Conservation (phyloP, 352 stramenopile genomes). For the Plasmopara muralis region DNA sequence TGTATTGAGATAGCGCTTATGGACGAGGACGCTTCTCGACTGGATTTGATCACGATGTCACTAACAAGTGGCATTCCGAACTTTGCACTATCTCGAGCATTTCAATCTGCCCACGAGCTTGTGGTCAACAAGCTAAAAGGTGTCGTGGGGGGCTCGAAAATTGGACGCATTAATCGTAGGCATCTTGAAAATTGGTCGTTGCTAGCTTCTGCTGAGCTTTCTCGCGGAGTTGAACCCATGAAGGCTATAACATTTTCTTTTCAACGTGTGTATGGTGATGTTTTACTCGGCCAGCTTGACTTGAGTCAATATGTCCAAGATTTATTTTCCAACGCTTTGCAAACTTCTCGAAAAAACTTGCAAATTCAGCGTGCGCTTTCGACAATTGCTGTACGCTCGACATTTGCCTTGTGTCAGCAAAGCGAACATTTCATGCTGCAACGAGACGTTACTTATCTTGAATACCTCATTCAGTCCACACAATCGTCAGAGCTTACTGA, state of each 20-base stretch:
- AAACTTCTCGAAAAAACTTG: slow-evolving; percentile 10
- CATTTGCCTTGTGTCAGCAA: slow-evolving; percentile 53
- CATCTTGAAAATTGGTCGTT: slow-evolving; percentile 76
- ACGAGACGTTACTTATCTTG: slow-evolving; percentile 53
- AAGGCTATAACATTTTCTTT: slow-evolving; percentile 51
- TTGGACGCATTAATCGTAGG: slow-evolving; percentile 49
- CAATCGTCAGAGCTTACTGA: slow-evolving; percentile 8
- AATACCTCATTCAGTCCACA: slow-evolving; percentile 44
- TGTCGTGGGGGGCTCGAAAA: slow-evolving; percentile 19
- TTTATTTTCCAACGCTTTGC: slow-evolving; percentile 34
- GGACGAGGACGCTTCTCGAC: slow-evolving; percentile 36
- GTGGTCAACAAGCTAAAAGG: slow-evolving; percentile 33
- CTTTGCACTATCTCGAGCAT: slow-evolving; percentile 55
- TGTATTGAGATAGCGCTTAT: slow-evolving; percentile 95
- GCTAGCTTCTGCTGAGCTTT: slow-evolving; percentile 55
- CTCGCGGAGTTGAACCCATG: slow-evolving; percentile 39
- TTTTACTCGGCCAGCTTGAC: slow-evolving; percentile 34
- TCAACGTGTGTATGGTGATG: slow-evolving; percentile 54
- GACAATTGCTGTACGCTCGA: slow-evolving; percentile 28
- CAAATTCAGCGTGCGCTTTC: slow-evolving; percentile 35
- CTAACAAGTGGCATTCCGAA: slow-evolving; percentile 51
- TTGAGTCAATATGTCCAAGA: slow-evolving; percentile 32
- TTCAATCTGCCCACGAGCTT: slow-evolving; percentile 50
- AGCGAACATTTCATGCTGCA: slow-evolving; percentile 45
- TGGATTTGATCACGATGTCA: slow-evolving; percentile 67